These are phyloP conservation scores for Mycothermus thermophilus DNA, from an alignment of 495 filamentous ascomycete species.

Conservation along the genomic window DNA sequence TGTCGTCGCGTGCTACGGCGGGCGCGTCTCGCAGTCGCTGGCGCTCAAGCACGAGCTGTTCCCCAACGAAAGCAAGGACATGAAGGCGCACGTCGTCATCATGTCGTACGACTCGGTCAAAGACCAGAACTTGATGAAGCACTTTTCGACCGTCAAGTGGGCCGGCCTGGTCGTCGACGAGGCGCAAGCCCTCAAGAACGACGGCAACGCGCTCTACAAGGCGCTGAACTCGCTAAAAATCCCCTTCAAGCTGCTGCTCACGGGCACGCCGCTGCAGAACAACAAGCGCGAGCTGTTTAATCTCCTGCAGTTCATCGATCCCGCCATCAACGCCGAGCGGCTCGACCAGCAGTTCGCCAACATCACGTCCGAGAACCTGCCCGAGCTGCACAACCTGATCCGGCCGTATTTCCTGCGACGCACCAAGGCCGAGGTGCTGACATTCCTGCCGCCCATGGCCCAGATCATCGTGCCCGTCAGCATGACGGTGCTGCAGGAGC, in stretches of 20 bases:
- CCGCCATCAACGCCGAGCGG: conserved; percentile 44
- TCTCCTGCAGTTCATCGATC: conserved; percentile 82
- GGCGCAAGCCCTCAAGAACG: conserved; percentile 91
- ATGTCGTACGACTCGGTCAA: conserved; percentile 85
- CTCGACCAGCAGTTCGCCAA: conserved; percentile 64
- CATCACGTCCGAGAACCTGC: conserved; percentile 66
- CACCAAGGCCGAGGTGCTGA: conserved; percentile 81
- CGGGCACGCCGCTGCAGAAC: conserved; percentile 88
- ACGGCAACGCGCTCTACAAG: conserved; percentile 66
- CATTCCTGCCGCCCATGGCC: conserved; percentile 79
- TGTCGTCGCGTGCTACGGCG: conserved; percentile 84
- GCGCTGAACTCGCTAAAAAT: conserved; percentile 57
- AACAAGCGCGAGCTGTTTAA: conserved; percentile 92
- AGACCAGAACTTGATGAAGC: conserved; percentile 50
- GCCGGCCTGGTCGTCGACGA: conserved; percentile 86
- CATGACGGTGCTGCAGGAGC: conserved; percentile 86
- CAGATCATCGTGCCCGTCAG: conserved; percentile 90
- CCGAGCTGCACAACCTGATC: conserved; percentile 68
- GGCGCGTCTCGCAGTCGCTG: conserved; percentile 50
- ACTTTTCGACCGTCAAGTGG: conserved; percentile 59
- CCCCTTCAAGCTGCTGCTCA: conserved; percentile 71
- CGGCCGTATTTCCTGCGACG: conserved; percentile 57
- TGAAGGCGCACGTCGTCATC: conserved; percentile 82
- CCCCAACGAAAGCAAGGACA: conserved; percentile 34
- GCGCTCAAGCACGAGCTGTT: conserved; percentile 74